A percentile compares a stretch with the other conserved stretches of the same genome.
Conservation (phyloP, 345 rosid species). For the Populus ilicifolia region DNA sequence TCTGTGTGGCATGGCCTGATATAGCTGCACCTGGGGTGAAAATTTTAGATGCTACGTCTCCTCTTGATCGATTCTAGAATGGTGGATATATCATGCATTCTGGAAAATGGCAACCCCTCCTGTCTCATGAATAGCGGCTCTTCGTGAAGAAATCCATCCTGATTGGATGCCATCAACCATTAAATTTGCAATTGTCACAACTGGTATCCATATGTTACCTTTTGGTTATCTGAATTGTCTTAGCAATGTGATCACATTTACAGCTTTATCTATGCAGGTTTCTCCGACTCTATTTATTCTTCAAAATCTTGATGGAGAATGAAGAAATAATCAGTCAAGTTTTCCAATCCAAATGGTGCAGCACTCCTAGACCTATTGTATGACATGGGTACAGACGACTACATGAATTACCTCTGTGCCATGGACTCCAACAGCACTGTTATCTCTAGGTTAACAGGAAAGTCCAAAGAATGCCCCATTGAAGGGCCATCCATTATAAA, state of each 20-base stretch:
- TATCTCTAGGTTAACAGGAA: conserved; percentile 35
- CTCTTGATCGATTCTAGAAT: conserved; percentile 21
- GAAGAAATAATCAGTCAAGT: conserved; percentile 38
- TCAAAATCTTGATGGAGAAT: conserved; percentile 21
- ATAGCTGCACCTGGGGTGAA: conserved; percentile 69
- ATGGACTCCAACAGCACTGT: conserved; percentile 41
- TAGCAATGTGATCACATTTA: neutral
- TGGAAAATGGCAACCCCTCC: conserved; percentile 69
- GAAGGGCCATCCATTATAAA: conserved; percentile 31
- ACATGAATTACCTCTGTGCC: conserved; percentile 52
- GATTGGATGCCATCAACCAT: conserved; percentile 73
- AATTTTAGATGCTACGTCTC: conserved; percentile 51
- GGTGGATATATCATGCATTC: conserved; percentile 40
- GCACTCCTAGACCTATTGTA: conserved; percentile 56
- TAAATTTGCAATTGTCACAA: conserved; percentile 60
- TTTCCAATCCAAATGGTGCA: conserved; percentile 51
- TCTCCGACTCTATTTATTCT: neutral
- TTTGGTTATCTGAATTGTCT: neutral
- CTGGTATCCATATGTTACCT: conserved; percentile 28
- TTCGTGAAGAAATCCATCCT: conserved; percentile 41
- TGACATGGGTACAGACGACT: conserved; percentile 45
- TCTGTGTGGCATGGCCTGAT: conserved; percentile 47
- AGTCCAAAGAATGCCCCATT: conserved; percentile 20
- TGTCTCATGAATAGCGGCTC: conserved; percentile 47
- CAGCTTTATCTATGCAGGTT: neutral